Evolutionary conservation across 345 rosid species (phyloP).

Genomic region (Ceriops decandra): DNA sequence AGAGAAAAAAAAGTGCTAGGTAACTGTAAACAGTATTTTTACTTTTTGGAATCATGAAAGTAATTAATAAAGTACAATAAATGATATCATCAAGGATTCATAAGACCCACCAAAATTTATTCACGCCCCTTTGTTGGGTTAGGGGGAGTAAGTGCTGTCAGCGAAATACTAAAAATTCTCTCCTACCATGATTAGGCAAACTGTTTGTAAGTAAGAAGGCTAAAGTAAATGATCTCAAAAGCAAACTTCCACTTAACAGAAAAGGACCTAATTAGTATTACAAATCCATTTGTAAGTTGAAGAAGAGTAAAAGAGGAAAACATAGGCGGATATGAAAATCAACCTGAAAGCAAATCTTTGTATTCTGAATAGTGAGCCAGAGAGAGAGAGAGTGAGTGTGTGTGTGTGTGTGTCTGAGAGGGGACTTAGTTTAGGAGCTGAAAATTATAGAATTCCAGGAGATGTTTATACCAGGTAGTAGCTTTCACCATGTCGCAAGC

Average conservation of each 20-base stretch:
- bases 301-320: neutral
- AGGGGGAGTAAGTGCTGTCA: too few species aligned
- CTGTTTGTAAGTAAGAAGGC: neutral
- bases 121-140: neutral
- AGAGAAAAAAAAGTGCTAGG: too few species aligned
- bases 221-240: neutral
- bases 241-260: neutral
- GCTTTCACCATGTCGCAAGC: conserved; percentile 87
- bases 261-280: too few species aligned
- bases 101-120: neutral
- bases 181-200: conserved; percentile 19
- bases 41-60: conserved; percentile 20
- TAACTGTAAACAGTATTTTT: conserved; percentile 20
- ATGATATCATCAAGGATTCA: conserved; percentile 13
- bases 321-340: neutral
- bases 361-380: neutral
- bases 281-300: neutral
- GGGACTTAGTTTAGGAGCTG: too few species aligned
- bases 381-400: too few species aligned
- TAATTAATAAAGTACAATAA: conserved; percentile 12
- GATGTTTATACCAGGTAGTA: conserved; percentile 76
- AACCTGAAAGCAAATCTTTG: neutral
- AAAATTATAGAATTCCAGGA: neutral
- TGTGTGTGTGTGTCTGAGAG: too few species aligned
- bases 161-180: conserved; percentile 27